Evolutionary conservation across 1,284 basidiomycete genomes (phyloP).

Genomic region (Tilletia caries): DNA sequence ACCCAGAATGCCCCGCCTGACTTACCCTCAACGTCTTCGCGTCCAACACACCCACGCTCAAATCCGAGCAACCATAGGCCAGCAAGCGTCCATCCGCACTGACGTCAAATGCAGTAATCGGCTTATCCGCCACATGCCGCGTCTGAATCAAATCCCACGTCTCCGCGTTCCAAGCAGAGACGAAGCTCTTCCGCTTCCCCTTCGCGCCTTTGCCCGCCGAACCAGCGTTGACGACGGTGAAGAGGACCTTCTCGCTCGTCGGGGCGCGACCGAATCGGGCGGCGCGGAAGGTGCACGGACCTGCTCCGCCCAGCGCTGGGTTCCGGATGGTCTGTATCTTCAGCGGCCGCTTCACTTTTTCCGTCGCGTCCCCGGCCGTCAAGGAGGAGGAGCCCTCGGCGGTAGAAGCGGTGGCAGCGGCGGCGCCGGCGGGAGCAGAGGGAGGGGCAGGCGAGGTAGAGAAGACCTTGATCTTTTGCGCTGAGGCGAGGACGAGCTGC

Average conservation of each 20-base stretch:
- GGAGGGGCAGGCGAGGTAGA: constrained; percentile 30
- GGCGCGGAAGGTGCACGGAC: constrained; percentile 41
- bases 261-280: constrained; percentile 34
- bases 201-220: constrained; percentile 25
- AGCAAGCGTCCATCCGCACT: constrained; percentile 70
- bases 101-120: constrained; percentile 39
- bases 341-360: constrained; percentile 1
- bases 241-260: constrained; percentile 32
- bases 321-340: constrained; percentile 43
- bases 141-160: constrained; percentile 42
- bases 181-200: constrained; percentile 42
- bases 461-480: constrained; percentile 36
- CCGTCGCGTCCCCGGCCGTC: not conserved
- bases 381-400: not conserved
- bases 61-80: constrained; percentile 82
- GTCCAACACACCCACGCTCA: constrained; percentile 80
- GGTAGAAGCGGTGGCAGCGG: not conserved
- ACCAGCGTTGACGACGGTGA: constrained; percentile 44
- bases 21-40: constrained; percentile 72
- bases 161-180: constrained; percentile 47
- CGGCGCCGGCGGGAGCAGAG: not conserved
- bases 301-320: constrained; percentile 40
- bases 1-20: constrained; percentile 18
- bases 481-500: constrained; percentile 42
- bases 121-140: constrained; percentile 43